These are phyloP conservation scores for Neotropicomus parvogracilis DNA, from an alignment of 1,284 basidiomycete genomes.

Conservation along the genomic window DNA sequence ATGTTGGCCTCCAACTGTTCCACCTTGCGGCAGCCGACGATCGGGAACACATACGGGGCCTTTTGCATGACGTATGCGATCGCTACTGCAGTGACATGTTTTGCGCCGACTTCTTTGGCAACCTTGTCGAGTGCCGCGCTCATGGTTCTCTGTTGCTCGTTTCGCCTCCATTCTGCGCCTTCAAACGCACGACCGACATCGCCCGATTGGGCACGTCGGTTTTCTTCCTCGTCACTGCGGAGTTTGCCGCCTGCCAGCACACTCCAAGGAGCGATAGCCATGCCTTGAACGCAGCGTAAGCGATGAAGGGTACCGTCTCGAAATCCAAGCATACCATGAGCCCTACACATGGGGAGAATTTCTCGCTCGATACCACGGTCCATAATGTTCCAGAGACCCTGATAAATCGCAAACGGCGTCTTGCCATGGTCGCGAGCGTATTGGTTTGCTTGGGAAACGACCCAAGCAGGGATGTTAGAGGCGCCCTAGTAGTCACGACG, in stretches of 20 bases:
- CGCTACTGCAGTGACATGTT: conserved; percentile 1
- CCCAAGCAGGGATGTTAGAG: conserved; percentile 50
- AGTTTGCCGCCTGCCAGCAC: conserved; percentile 39
- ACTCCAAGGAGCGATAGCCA: conserved; percentile 38
- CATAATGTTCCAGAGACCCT: conserved; percentile 51
- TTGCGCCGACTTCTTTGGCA: conserved; percentile 1
- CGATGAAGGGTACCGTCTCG: neutral
- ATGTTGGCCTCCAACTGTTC: conserved; percentile 5
- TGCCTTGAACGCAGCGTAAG: neutral
- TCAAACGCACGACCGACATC: conserved; percentile 27
- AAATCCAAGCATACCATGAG: conserved; percentile 32
- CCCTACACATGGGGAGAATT: conserved; percentile 55
- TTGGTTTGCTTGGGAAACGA: conserved; percentile 50
- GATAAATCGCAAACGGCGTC: conserved; percentile 55
- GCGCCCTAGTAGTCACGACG: conserved; percentile 22
- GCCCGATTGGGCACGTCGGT: conserved; percentile 23
- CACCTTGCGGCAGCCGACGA: conserved; percentile 12
- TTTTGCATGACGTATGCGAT: conserved; percentile 16
- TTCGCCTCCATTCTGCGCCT: conserved; percentile 29
- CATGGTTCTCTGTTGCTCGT: conserved; percentile 29
- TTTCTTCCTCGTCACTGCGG: conserved; percentile 35
- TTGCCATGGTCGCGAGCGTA: conserved; percentile 47
- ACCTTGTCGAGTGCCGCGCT: conserved; percentile 17
- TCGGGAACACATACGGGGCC: conserved; percentile 7
- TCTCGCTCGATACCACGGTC: conserved; percentile 52